These are phyloP conservation scores for Medicago lupulina DNA, from an alignment of 306 rosid species.

Conservation along the genomic window DNA sequence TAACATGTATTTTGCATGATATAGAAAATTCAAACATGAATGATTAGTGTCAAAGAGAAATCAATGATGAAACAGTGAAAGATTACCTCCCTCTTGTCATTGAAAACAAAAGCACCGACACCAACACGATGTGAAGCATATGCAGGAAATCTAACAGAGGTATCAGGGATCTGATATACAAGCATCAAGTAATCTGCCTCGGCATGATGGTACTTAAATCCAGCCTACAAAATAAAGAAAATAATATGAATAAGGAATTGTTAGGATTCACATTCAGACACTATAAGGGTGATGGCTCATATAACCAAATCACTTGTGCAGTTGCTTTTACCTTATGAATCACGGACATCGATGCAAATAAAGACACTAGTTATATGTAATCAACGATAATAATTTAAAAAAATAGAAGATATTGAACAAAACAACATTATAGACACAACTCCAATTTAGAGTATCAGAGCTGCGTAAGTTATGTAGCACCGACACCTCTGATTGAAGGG, in stretches of 20 bases:
- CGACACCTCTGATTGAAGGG: no score
- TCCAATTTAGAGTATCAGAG: no score
- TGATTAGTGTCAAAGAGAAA: no score
- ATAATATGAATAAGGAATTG: neutral
- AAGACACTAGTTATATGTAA: no score
- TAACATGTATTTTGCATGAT: neutral
- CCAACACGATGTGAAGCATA: no score
- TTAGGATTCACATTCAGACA: neutral
- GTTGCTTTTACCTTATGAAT: neutral
- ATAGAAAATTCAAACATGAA: no score
- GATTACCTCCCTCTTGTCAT: conserved; percentile 57
- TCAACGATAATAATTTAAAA: no score
- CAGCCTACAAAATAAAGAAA: conserved; percentile 54
- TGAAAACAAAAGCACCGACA: no score
- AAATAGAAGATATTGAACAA: no score
- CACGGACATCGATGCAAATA: no score
- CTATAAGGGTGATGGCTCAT: neutral
- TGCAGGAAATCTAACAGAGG: conserved; percentile 35
- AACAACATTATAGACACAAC: neutral
- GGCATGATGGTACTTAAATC: conserved; percentile 86
- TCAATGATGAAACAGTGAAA: no score
- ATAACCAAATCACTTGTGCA: neutral
- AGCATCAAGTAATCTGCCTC: conserved; percentile 86
- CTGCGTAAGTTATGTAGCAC: no score
- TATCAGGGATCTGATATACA: conserved; percentile 69